A percentile compares a stretch with the other conserved stretches of the same genome.
These are phyloP conservation scores for Penicillium manginii DNA, from an alignment of 495 filamentous ascomycete species.

Conservation along the genomic window DNA sequence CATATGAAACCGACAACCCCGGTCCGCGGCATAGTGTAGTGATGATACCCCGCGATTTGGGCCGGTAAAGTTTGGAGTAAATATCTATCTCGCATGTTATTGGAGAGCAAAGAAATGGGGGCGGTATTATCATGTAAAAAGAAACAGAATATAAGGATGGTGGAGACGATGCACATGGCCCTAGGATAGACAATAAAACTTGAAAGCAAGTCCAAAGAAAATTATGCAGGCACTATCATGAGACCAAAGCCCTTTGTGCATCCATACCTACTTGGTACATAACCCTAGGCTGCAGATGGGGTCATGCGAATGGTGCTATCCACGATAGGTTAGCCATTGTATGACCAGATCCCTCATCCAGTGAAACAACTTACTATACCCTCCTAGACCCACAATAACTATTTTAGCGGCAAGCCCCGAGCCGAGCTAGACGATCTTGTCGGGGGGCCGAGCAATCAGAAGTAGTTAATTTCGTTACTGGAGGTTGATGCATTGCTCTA, in stretches of 20 bases:
- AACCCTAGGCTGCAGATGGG: too few relatives aligned
- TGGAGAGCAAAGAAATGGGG: background rate
- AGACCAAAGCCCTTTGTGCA: too few relatives aligned
- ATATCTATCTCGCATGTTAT: background rate
- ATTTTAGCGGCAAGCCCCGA: background rate
- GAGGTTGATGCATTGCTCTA: background rate
- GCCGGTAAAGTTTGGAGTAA: constrained; percentile 7
- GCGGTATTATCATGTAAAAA: background rate
- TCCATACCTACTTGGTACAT: too few relatives aligned
- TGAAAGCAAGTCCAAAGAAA: background rate
- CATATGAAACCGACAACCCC: constrained; percentile 21
- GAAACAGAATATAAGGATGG: background rate
- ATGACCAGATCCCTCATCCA: background rate
- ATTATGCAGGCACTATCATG: too few relatives aligned
- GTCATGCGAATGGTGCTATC: background rate
- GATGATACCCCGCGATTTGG: constrained; percentile 8
- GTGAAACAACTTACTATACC: background rate
- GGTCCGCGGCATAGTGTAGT: constrained; percentile 14
- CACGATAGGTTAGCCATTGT: background rate
- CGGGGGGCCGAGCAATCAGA: background rate
- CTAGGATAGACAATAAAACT: background rate
- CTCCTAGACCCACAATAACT: background rate
- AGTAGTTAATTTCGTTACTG: background rate
- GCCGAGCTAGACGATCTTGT: background rate
- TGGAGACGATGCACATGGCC: constrained; percentile 6